A percentile compares a stretch with the other conserved stretches of the same genome.
These are phyloP conservation scores for Botryotinia globosa DNA, from an alignment of 2,329 filamentous ascomycete species.

Conservation along the genomic window DNA sequence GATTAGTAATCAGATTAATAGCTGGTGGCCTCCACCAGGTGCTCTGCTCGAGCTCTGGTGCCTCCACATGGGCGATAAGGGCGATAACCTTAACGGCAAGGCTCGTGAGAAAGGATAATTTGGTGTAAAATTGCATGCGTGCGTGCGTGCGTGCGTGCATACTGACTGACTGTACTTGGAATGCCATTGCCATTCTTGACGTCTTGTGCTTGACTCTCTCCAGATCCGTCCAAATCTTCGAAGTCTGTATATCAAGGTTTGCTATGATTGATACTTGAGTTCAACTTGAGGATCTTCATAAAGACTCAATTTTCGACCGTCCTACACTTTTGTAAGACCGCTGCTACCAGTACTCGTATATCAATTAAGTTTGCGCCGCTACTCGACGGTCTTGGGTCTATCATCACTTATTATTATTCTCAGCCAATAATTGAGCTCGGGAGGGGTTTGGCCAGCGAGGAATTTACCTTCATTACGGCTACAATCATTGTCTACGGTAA, in stretches of 20 bases:
- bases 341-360: not conserved
- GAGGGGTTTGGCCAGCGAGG: constrained; percentile 12
- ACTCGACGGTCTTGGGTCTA: not conserved
- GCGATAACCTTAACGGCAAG: not conserved
- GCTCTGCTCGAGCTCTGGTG: too few relatives aligned
- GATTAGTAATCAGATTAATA: not conserved
- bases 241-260: not conserved
- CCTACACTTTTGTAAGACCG: not conserved
- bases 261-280: not conserved
- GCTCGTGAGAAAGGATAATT: not conserved
- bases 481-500: not conserved
- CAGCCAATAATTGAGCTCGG: constrained; percentile 12
- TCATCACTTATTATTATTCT: not conserved
- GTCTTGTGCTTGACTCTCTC: not conserved
- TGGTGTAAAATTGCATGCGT: not conserved
- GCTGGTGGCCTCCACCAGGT: too few relatives aligned
- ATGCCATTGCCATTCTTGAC: not conserved
- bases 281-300: not conserved
- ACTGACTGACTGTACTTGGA: too few relatives aligned
- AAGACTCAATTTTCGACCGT: not conserved
- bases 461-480: constrained; percentile 4
- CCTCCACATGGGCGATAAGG: not conserved
- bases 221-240: not conserved
- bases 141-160: not conserved
- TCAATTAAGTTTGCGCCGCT: not conserved